Evolutionary conservation across 306 rosid genomes (phyloP).

Genomic region (Notholithocarpus densiflorus): DNA sequence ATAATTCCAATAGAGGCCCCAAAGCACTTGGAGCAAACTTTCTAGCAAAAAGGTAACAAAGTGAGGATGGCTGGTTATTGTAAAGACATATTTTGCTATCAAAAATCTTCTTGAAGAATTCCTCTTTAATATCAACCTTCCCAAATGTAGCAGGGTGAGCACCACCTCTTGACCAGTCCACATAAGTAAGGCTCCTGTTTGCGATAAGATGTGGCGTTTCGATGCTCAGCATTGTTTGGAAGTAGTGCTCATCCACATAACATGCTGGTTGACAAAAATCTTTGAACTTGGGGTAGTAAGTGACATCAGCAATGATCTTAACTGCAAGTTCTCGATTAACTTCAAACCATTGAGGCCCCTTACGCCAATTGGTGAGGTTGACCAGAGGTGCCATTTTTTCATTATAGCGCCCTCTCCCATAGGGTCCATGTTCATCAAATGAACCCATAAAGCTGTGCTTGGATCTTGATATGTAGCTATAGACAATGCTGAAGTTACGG

Average conservation of each 20-base stretch:
- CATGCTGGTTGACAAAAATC: conserved; percentile 79
- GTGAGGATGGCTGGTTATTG: conserved; percentile 78
- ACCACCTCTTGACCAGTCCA: conserved; percentile 98
- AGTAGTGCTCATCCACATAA: conserved; percentile 97
- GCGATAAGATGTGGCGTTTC: conserved; percentile 73
- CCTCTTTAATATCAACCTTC: conserved; percentile 69
- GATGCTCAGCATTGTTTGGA: conserved; percentile 84
- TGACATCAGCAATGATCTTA: conserved; percentile 57
- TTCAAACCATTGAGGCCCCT: conserved; percentile 98
- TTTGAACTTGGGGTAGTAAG: conserved; percentile 66
- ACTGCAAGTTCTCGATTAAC: conserved; percentile 69
- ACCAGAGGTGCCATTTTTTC: conserved; percentile 77
- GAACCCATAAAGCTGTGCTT: conserved; percentile 86
- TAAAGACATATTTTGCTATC: conserved; percentile 60
- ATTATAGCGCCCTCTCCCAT: conserved; percentile 90
- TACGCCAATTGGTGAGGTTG: conserved; percentile 84
- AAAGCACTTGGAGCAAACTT: conserved; percentile 94
- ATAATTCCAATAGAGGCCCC: conserved; percentile 64
- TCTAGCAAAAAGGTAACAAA: conserved; percentile 91
- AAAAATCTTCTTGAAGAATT: conserved; percentile 64
- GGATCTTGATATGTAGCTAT: conserved; percentile 71
- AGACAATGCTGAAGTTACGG: conserved; percentile 67
- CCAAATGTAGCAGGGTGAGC: conserved; percentile 99
- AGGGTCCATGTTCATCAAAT: conserved; percentile 81
- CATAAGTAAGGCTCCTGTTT: conserved; percentile 82